Conservation (phyloP, 2,329 filamentous ascomycete species). For the Pseudogymnoascus verrucosus region DNA sequence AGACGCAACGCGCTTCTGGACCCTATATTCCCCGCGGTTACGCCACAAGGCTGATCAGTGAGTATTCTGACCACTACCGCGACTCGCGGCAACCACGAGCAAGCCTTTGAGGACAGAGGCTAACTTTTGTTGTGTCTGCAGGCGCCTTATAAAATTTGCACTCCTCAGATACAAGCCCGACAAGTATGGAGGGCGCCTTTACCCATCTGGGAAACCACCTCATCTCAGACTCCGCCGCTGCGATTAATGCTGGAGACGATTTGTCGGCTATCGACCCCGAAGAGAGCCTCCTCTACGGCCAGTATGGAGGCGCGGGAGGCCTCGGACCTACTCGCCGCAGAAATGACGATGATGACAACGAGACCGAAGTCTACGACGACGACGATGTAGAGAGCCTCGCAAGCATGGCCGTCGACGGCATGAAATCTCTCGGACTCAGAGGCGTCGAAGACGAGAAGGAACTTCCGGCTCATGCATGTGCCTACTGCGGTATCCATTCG, state of each 20-base stretch:
- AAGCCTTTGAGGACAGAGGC: conserved; percentile 2
- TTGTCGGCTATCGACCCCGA: conserved; percentile 65
- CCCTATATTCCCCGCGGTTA: conserved; percentile 18
- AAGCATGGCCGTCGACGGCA: conserved; percentile 71
- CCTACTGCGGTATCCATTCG: conserved; percentile 97
- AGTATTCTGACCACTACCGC: neutral
- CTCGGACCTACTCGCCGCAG: conserved; percentile 41
- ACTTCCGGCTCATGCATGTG: conserved; percentile 89
- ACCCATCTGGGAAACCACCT: conserved; percentile 81
- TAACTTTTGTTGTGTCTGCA: conserved; percentile 12
- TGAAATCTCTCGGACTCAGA: conserved; percentile 54
- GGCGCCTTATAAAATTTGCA: conserved; percentile 10
- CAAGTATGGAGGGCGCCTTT: conserved; percentile 74
- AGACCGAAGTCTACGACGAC: conserved; percentile 73
- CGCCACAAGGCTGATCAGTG: conserved; percentile 25
- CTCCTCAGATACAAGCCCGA: conserved; percentile 15
- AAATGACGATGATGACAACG: conserved; percentile 79
- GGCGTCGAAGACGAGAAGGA: conserved; percentile 78
- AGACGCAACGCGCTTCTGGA: conserved; percentile 19
- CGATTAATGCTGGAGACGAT: conserved; percentile 80
- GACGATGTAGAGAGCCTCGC: conserved; percentile 69
- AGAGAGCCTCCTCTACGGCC: conserved; percentile 70
- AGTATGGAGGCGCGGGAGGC: conserved; percentile 52
- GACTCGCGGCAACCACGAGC: neutral
- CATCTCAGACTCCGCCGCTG: conserved; percentile 73